These are phyloP conservation scores for Malus hybrid DNA, from an alignment of 331 rosid species.

Conservation along the genomic window DNA sequence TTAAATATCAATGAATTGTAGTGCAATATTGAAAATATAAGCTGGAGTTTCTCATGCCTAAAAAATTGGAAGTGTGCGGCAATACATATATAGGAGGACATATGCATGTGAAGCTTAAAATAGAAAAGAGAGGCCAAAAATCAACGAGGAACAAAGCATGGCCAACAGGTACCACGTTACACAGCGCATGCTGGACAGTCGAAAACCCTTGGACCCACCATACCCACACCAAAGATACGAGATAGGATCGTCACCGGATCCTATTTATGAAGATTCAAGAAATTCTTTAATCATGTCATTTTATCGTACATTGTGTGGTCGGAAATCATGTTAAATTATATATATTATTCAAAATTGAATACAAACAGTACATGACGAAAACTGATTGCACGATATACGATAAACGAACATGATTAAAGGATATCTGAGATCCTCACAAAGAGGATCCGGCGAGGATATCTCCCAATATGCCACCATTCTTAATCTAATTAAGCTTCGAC, in stretches of 20 bases:
- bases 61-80: not conserved
- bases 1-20: not conserved
- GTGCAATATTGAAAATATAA: not conserved
- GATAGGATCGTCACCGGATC: too few relatives aligned
- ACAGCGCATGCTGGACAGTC: slow-evolving; percentile 83
- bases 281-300: accelerated
- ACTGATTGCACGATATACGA: too few relatives aligned
- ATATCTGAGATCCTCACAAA: too few relatives aligned
- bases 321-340: too few relatives aligned
- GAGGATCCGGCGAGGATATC: too few relatives aligned
- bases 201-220: slow-evolving; percentile 56
- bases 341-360: too few relatives aligned
- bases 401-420: too few relatives aligned
- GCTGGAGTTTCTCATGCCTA: too few relatives aligned
- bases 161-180: slow-evolving; percentile 49
- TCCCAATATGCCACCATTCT: too few relatives aligned
- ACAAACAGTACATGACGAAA: too few relatives aligned
- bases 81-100: not conserved
- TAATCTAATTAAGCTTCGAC: too few relatives aligned
- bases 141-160: slow-evolving; percentile 57
- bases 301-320: accelerated
- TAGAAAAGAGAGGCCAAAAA: slow-evolving; percentile 11
- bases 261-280: accelerated
- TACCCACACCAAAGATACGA: slow-evolving; percentile 13
- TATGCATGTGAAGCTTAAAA: slow-evolving; percentile 1